Base-by-base conservation (phyloP, 2,329 filamentous ascomycete genomes). In the Neofusicoccum laricinum region DNA sequence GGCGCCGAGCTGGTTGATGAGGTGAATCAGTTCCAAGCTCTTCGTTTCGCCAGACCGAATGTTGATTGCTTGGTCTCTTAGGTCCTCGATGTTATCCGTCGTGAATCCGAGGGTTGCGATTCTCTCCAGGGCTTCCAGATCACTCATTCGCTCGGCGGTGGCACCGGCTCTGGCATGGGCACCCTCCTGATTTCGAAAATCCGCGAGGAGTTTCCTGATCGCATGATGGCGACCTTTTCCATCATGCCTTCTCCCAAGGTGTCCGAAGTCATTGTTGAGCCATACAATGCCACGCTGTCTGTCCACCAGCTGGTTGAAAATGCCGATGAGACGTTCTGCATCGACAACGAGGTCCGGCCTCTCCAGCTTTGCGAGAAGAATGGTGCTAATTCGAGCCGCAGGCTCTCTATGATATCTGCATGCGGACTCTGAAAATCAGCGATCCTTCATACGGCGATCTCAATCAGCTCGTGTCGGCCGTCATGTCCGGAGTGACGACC, bases 81-180 rank as follows among this genome's bases (percentile, higher is more conserved):
- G 78, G 95, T 99, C 73, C 89, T 99, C 73, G 95, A 98, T 79
- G 95, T 99, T 71, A 94, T 99, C 78, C 95, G 95, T 79, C 94
- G 95, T 76, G 95, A 99, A 87, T 94, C 95, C 72, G 95, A 99
- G 85, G 92, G 91, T 80, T 98, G 95, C 79, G 95, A 99, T 88
- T 97, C 92, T 88, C 93, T 99, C 69, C 95, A 99, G 86, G 95
- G 95, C 81, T 99, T 99, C 90, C 95, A 99, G 87, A 98, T 99
- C 85, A 99, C 95, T 79, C 95, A 99, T 90, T 98, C 95, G 62
- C 93, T 98, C 70, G 95, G 95, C 90, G 95, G 95, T 91, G 95
- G 95, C 89, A 99, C 95, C 76, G 95, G 95, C 93, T 94, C 95
- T 75, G 95, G 95, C 90, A 99, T 99, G 95, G 95, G 95, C 85